Evolutionary conservation across 345 rosid species (phyloP), one percentile per base, ranked within the genome.

Genomic region (Gossypium ekmanianum): DNA sequence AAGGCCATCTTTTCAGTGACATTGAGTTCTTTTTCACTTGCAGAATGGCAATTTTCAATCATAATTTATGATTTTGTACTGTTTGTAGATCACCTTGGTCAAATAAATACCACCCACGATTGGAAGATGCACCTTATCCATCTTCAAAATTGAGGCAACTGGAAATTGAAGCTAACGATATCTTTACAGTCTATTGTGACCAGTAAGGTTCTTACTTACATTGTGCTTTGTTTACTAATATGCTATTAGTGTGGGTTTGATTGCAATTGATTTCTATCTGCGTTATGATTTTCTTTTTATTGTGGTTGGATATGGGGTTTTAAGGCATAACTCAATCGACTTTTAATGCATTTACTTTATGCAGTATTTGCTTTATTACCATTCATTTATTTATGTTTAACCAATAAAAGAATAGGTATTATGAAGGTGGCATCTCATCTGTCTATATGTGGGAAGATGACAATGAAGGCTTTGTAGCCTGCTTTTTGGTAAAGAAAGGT

Each of bases 391-490:
- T 77, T 79, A 76, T 68, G 56, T 72, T 78, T 84, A 72, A 85
- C 80, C 74, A 72, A 58, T 77, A 10, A 61, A 73, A 73, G 82
- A 76, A 18, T 85, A 94, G 98, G 88, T 94, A 94, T 84, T 95
- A 93, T 82, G 98, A 93, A 86, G 99, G 99, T 73, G 99, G 98
- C 73, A 89, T 91, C 83, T 95, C 99, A 50, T 95, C 97, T 24
- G 98, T 95, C 45, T 95, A 95, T 73, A 87, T 95, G 93, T 95
- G 97, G 97, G 98, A 95, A 84, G 96, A 90, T 79, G 94, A 87
- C 56, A 94, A 90, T 81, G 97, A 88, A 84, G 94, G 96, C 74
- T 93, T 95, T 79, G 97, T 90, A 24, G 94, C 87, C 71, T 94
- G 98, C 86, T 95, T 95, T 81, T 83, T 93, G 85, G 88, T 95